phyloP scores from a whole-genome alignment of 1,139 yeast genomes.

The Lodderomyces jiufengensis region DNA sequence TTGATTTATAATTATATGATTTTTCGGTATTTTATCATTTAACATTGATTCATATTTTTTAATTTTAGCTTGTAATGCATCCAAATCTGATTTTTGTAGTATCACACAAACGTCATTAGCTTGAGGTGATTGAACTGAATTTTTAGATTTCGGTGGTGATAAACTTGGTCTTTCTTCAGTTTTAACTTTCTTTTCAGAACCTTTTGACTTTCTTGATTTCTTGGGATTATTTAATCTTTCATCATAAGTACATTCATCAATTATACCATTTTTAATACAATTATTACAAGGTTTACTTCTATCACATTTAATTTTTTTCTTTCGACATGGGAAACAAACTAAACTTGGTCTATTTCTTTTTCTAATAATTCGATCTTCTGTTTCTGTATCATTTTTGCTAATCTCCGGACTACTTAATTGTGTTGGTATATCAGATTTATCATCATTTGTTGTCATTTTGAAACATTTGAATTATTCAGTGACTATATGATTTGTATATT shows the following conservation, averaged over 20 bases:
- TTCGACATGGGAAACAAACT: constrained; percentile 40
- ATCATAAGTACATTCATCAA: constrained; percentile 12
- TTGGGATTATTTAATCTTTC: constrained; percentile 7
- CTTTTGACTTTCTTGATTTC: not conserved
- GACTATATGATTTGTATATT: too few relatives aligned
- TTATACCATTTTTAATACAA: constrained; percentile 29
- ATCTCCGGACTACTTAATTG: not conserved
- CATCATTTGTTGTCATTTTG: not conserved
- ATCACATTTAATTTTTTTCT: constrained; percentile 42
- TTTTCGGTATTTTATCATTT: too few relatives aligned
- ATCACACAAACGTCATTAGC: constrained; percentile 14
- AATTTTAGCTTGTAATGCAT: constrained; percentile 12
- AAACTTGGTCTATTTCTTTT: constrained; percentile 34
- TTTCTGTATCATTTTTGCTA: not conserved
- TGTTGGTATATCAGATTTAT: not conserved
- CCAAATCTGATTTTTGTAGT: constrained; percentile 14
- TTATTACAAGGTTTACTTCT: constrained; percentile 38
- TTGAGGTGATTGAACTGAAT: too few relatives aligned
- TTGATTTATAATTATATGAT: not conserved
- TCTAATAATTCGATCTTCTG: constrained; percentile 9
- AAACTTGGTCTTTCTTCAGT: not conserved
- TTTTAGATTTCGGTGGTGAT: too few relatives aligned
- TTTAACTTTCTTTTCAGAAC: not conserved
- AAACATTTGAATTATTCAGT: not conserved
- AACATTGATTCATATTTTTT: constrained; percentile 11